Evolutionary conservation across 257 asterid species (phyloP).

Genomic region (Solanum microdontum): DNA sequence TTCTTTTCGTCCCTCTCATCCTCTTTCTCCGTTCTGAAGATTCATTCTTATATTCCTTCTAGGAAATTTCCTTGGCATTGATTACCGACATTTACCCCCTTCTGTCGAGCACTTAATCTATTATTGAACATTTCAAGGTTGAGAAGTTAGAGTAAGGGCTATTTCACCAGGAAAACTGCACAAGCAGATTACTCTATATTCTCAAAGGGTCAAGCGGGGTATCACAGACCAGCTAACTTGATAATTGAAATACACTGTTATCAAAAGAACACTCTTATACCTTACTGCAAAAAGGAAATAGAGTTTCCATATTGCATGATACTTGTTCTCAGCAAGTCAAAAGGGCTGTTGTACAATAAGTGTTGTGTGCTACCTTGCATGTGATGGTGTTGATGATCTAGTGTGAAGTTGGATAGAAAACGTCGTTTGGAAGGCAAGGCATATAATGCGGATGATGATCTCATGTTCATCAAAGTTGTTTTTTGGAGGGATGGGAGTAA

Average conservation of each 20-base stretch:
- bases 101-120: not conserved
- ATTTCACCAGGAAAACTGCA: not conserved
- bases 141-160: not conserved
- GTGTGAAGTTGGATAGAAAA: not conserved
- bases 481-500: not conserved
- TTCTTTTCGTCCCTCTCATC: not conserved
- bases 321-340: not conserved
- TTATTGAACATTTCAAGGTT: not conserved
- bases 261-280: not conserved
- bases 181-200: not conserved
- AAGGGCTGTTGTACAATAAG: not conserved
- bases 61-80: not conserved
- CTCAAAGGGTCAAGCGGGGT: not conserved
- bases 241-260: not conserved
- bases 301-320: not conserved
- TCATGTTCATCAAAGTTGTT: not conserved
- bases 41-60: not conserved
- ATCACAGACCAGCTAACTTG: not conserved
- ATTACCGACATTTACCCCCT: not conserved
- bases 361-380: not conserved
- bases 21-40: not conserved
- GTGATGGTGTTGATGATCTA: not conserved
- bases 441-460: not conserved
- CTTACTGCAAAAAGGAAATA: not conserved
- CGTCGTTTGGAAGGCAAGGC: not conserved